Conservation (phyloP, 176 grass and related monocot genomes). For the Chrysopogon serrulatus region DNA sequence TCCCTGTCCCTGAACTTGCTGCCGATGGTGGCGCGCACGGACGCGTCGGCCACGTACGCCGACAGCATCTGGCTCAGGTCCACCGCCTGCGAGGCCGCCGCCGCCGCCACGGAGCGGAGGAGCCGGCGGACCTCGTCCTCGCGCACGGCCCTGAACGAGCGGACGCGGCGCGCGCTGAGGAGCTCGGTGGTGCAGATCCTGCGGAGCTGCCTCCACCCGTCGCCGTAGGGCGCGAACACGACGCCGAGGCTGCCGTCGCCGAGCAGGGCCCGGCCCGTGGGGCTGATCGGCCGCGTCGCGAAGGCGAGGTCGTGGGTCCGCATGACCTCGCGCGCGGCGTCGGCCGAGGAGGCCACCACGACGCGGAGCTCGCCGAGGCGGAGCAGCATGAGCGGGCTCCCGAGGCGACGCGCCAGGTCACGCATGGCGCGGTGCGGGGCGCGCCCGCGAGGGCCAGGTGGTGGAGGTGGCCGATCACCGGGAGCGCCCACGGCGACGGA, state of each 20-base stretch:
- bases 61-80: not conserved
- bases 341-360: not conserved
- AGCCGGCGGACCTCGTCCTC: too few species aligned
- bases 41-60: not conserved
- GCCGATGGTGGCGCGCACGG: not conserved
- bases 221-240: too few species aligned
- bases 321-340: not conserved
- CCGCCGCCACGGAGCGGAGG: too few species aligned
- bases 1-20: conserved; percentile 11
- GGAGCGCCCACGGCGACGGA: not conserved
- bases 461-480: not conserved
- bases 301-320: not conserved
- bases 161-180: too few species aligned
- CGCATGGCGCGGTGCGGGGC: conserved; percentile 1
- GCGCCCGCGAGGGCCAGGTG: not conserved
- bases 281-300: not conserved
- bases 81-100: too few species aligned
- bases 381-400: not conserved
- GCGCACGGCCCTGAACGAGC: too few species aligned
- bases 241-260: too few species aligned
- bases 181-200: too few species aligned
- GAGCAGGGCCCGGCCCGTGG: not conserved
- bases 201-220: too few species aligned
- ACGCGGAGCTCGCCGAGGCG: not conserved
- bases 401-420: not conserved